These are phyloP conservation scores for Lipomyces lipofer DNA, from an alignment of 805 yeast genomes.

Conservation along the genomic window DNA sequence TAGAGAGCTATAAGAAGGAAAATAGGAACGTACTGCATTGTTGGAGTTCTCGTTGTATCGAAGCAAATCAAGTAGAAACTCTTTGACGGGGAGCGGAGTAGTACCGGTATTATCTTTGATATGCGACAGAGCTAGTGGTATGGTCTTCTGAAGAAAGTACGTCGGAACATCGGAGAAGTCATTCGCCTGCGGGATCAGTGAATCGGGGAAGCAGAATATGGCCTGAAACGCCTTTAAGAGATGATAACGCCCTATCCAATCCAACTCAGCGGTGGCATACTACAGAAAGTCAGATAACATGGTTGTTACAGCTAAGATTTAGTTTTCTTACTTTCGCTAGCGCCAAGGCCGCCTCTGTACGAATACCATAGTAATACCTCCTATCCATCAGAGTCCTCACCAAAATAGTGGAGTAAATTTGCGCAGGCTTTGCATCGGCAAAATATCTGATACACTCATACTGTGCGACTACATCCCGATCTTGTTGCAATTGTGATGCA, in stretches of 20 bases:
- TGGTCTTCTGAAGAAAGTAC: conserved; percentile 68
- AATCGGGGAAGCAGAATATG: conserved; percentile 69
- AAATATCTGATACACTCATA: conserved; percentile 76
- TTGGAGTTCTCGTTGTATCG: conserved; percentile 83
- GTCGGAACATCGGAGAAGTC: conserved; percentile 71
- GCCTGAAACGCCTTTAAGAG: conserved; percentile 67
- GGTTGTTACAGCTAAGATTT: no score
- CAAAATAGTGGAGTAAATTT: conserved; percentile 71
- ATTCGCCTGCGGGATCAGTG: conserved; percentile 73
- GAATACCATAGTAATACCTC: conserved; percentile 83
- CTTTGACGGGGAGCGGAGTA: conserved; percentile 59
- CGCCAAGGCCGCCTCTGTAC: conserved; percentile 83
- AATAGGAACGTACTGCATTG: conserved; percentile 73
- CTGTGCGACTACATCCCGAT: conserved; percentile 95
- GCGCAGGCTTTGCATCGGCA: conserved; percentile 59
- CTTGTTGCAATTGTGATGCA: conserved; percentile 89
- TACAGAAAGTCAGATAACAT: no score
- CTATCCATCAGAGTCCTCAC: conserved; percentile 79
- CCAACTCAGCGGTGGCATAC: conserved; percentile 60
- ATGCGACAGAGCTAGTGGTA: conserved; percentile 60
- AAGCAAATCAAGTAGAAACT: conserved; percentile 66
- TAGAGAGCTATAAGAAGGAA: conserved; percentile 42
- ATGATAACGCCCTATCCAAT: conserved; percentile 73
- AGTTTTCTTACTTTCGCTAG: no score
- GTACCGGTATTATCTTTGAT: conserved; percentile 61